Evolutionary conservation across 345 rosid species (phyloP).

Genomic region (Raphanus sativus): DNA sequence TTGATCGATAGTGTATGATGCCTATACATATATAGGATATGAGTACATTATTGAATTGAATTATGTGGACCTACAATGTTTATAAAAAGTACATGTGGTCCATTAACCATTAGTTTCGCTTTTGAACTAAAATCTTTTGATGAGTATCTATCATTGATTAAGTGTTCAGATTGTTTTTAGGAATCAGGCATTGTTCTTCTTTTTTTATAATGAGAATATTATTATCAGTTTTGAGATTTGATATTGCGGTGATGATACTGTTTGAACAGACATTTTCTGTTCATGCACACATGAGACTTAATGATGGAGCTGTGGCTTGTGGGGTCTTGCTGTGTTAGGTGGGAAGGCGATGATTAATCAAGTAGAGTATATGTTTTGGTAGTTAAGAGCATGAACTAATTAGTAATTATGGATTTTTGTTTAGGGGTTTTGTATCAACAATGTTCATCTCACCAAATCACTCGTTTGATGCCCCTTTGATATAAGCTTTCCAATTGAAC

Average conservation of each 20-base stretch:
- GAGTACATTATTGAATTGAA: constrained; percentile 23
- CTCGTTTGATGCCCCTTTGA: constrained; percentile 9
- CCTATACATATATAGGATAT: background rate
- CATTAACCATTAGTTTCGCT: constrained; percentile 22
- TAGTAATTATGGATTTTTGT: background rate
- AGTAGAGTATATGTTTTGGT: constrained; percentile 5
- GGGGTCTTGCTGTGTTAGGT: constrained; percentile 22
- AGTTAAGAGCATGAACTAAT: background rate
- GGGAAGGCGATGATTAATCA: constrained; percentile 4
- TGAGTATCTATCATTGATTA: constrained; percentile 29
- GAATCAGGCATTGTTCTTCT: background rate
- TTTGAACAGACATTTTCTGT: constrained; percentile 29
- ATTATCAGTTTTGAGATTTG: background rate
- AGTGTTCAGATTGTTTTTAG: background rate
- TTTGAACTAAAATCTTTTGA: constrained; percentile 19
- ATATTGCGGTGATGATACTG: constrained; percentile 22
- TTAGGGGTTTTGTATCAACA: background rate
- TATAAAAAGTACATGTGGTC: constrained; percentile 16
- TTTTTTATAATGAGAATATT: background rate
- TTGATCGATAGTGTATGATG: background rate
- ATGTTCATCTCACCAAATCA: constrained; percentile 12
- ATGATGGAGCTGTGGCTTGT: constrained; percentile 31
- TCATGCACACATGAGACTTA: constrained; percentile 38
- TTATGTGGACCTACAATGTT: constrained; percentile 28
- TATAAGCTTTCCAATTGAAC: constrained; percentile 3